These are phyloP conservation scores for Hypoxylon sp. DNA, from an alignment of 2,329 filamentous ascomycete genomes.

Conservation along the genomic window DNA sequence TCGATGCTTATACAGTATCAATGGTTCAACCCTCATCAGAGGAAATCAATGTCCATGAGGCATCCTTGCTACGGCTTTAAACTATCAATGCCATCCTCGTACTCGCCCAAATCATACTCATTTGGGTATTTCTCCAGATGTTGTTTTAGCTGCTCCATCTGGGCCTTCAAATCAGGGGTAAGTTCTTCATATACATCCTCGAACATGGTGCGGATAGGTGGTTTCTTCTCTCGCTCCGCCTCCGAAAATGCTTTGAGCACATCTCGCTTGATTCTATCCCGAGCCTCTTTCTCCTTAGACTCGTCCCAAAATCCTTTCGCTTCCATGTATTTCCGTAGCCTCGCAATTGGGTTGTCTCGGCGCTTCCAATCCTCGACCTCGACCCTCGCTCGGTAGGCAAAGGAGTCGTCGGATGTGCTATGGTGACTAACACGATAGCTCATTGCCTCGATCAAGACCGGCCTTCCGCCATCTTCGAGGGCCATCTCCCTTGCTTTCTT, in stretches of 20 bases:
- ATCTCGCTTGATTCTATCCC: conserved; percentile 73
- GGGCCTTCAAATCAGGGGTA: conserved; percentile 78
- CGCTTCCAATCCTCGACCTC: conserved; percentile 97
- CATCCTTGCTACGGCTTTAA: conserved; percentile 57
- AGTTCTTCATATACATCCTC: conserved; percentile 89
- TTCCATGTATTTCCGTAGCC: conserved; percentile 91
- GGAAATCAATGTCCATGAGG: too few species aligned
- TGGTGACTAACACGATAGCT: conserved; percentile 98
- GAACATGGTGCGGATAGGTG: conserved; percentile 76
- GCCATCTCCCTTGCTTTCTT: conserved; percentile 80
- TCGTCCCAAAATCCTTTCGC: conserved; percentile 85
- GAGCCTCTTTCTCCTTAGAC: conserved; percentile 75
- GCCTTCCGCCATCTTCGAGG: conserved; percentile 79
- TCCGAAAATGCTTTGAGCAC: conserved; percentile 84
- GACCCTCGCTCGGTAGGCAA: conserved; percentile 90
- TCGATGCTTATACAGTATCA: too few species aligned
- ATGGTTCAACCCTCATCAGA: too few species aligned
- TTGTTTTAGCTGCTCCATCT: conserved; percentile 78
- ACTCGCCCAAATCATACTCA: conserved; percentile 85
- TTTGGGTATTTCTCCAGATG: conserved; percentile 86
- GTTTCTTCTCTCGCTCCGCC: conserved; percentile 84
- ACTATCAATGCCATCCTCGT: conserved; percentile 76
- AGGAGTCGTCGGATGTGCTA: conserved; percentile 95
- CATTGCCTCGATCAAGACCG: conserved; percentile 93
- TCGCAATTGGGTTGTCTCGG: conserved; percentile 86